A percentile compares a stretch with the other conserved stretches of the same genome.
Evolutionary conservation across 495 filamentous ascomycete species (phyloP).

Genomic region (Choiromyces venosus): DNA sequence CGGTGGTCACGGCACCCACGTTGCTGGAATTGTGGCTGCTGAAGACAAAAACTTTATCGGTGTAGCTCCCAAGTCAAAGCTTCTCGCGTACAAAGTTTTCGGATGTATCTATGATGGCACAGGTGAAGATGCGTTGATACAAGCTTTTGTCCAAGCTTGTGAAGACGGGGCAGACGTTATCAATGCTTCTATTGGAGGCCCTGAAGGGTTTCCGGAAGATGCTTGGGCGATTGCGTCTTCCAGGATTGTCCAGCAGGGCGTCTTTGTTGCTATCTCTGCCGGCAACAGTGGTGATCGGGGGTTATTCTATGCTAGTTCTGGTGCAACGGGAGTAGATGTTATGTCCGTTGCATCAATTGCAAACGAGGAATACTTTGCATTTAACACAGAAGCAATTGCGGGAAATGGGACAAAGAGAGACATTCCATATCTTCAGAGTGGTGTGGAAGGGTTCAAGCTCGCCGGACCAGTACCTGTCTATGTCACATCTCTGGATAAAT

Average conservation of each 20-base stretch:
- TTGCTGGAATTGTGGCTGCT: slow-evolving; percentile 54
- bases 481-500: slow-evolving; percentile 49
- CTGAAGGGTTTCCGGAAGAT: slow-evolving; percentile 54
- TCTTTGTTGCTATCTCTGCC: slow-evolving; percentile 53
- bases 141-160: slow-evolving; percentile 54
- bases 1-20: slow-evolving; percentile 50
- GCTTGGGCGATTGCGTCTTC: slow-evolving; percentile 53
- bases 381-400: slow-evolving; percentile 45
- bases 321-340: slow-evolving; percentile 50
- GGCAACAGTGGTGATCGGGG: slow-evolving; percentile 53
- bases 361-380: slow-evolving; percentile 44
- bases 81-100: slow-evolving; percentile 55
- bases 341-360: slow-evolving; percentile 54
- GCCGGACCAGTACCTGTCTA: slow-evolving; percentile 45
- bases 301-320: slow-evolving; percentile 53
- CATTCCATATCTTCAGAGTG: slow-evolving; percentile 44
- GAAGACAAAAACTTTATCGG: slow-evolving; percentile 51
- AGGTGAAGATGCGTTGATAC: slow-evolving; percentile 52
- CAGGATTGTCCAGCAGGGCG: slow-evolving; percentile 53
- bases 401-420: slow-evolving; percentile 26
- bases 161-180: slow-evolving; percentile 57
- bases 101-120: slow-evolving; percentile 48
- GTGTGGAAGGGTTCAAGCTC: slow-evolving; percentile 44
- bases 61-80: slow-evolving; percentile 52
- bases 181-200: slow-evolving; percentile 55